Conservation (phyloP, 805 yeast species). For the Starmerella kuoi region DNA sequence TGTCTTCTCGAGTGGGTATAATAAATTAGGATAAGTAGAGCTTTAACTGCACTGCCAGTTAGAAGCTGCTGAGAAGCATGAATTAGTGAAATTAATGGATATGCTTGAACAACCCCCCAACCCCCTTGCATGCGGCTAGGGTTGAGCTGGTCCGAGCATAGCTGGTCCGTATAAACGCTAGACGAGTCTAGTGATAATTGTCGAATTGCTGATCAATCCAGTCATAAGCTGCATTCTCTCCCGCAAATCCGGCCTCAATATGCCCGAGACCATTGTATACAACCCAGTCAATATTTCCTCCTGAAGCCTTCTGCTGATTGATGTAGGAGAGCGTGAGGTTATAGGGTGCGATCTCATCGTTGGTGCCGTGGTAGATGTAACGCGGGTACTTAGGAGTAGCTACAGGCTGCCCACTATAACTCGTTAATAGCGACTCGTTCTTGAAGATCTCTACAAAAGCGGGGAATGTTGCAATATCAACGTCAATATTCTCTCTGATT, state of each 20-base stretch:
- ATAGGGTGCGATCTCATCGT: constrained; percentile 21
- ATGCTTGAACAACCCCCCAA: too few species aligned
- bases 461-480: constrained; percentile 17
- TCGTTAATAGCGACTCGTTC: constrained; percentile 6
- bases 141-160: too few species aligned
- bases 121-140: not conserved
- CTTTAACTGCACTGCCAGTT: too few species aligned
- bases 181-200: too few species aligned
- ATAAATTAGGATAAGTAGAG: too few species aligned
- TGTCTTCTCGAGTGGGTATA: too few species aligned
- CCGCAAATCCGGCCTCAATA: not conserved
- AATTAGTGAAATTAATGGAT: too few species aligned
- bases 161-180: too few species aligned
- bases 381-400: constrained; percentile 21
- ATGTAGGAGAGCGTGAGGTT: constrained; percentile 13
- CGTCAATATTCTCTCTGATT: constrained; percentile 13
- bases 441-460: constrained; percentile 4
- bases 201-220: constrained; percentile 10
- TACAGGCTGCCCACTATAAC: constrained; percentile 10
- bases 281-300: constrained; percentile 10
- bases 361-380: constrained; percentile 21
- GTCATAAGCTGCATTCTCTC: constrained; percentile 3
- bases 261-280: constrained; percentile 3
- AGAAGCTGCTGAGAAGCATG: too few species aligned
- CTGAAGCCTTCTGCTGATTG: constrained; percentile 6